Base-by-base conservation (phyloP, 164 flowering plant species). In the Dillenia turbinata region DNA sequence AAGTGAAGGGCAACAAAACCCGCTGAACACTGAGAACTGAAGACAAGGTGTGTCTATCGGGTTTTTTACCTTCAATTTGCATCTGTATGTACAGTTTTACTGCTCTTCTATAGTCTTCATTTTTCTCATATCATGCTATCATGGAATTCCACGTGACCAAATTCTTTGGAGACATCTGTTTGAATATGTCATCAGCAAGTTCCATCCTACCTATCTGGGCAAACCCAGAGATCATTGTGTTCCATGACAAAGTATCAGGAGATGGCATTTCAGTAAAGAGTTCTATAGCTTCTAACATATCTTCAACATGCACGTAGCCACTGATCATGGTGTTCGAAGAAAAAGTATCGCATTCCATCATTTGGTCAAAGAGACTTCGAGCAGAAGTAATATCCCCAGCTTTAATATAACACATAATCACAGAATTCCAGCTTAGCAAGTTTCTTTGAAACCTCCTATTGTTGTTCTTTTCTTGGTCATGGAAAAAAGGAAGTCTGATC, bases 251-350 rank as follows among this genome's bases (percentile, higher is more conserved):
- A 9, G 49, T 67, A 63, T 79, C 85, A 22, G 75, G 81, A n/a
- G 60, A 54, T 44, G 78, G 75, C 85, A 79, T 79, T 44, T 69
- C 54, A 13, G 14, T 13, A 54, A 81, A 81, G 26, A 81, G 76
- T 6, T 68, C 71, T n/a, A 44, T 54, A 17, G 85, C 85, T 52
- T 70, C 71, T n/a, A 64, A 67, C 77, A 81, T 60, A 43, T 77
- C 70, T 11, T 60, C 69, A 19, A 33, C 63, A 10, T 65, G 69
- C 52, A 74, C 71, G 59, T 78, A 81, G 14, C 85, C 85, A 59
- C 70, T 71, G 13, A 81, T 69, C 78, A 81, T 65, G n/a, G 85
- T 78, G 66, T 81, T 81, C 82, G 82, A 78, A 9, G 85, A 67
- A 33, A 81, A 53, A 4, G 54, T 61, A 63, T 81, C 85, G 9